These are phyloP conservation scores for Cavenderia fasciculata DNA, from an alignment of 78 protist species.

Conservation along the genomic window DNA sequence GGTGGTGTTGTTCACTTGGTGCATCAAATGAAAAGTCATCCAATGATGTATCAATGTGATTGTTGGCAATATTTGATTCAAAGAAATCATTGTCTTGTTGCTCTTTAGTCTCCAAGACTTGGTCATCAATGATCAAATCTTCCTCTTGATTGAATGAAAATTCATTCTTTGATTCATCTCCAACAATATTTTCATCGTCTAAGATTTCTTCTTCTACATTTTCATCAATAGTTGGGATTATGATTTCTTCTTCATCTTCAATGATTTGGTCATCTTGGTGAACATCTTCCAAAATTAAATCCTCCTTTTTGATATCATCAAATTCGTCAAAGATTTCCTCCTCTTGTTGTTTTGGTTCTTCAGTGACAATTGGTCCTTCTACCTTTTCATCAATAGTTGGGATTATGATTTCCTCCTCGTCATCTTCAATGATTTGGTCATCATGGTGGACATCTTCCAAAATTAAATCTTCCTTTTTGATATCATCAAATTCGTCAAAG, in stretches of 20 bases:
- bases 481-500: not conserved
- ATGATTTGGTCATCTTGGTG: not conserved
- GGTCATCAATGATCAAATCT: too few species aligned
- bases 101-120: too few species aligned
- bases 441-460: not conserved
- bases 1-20: too few species aligned
- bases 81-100: too few species aligned
- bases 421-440: not conserved
- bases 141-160: too few species aligned
- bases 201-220: not conserved
- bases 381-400: not conserved
- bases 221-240: not conserved
- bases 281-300: not conserved
- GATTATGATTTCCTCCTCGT: not conserved
- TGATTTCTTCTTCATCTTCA: conserved; percentile 6
- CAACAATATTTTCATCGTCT: too few species aligned
- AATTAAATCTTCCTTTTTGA: not conserved
- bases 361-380: not conserved
- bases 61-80: too few species aligned
- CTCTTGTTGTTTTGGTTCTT: conserved; percentile 1
- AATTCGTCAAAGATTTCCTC: not conserved
- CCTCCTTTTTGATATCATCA: not conserved
- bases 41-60: too few species aligned
- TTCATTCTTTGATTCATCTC: too few species aligned
- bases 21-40: too few species aligned